phyloP scores from a whole-genome alignment of 805 yeast species.

The Ogataea paraovalis region DNA sequence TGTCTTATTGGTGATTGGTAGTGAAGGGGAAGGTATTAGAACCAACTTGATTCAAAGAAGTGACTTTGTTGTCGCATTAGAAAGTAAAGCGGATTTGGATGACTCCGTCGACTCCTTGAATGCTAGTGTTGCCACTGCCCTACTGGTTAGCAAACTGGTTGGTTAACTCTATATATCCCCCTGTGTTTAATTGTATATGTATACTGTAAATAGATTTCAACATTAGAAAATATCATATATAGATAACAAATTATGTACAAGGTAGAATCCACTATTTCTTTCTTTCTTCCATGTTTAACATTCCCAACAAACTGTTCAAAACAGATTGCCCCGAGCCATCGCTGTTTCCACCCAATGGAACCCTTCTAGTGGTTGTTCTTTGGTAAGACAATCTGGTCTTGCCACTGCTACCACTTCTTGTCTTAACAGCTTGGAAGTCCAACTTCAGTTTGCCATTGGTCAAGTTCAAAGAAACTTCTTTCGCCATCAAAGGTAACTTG shows the following conservation, averaged over 20 bases:
- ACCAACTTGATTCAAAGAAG: constrained; percentile 57
- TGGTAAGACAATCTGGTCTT: constrained; percentile 10
- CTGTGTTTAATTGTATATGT: too few species aligned
- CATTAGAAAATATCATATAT: not conserved
- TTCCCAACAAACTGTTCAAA: constrained; percentile 20
- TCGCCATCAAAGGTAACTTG: constrained; percentile 26
- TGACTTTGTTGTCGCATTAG: constrained; percentile 45
- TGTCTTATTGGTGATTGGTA: constrained; percentile 70
- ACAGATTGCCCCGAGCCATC: constrained; percentile 16
- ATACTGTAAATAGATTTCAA: not conserved
- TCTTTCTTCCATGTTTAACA: constrained; percentile 19
- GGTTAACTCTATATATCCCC: not conserved
- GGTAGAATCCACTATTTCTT: constrained; percentile 5
- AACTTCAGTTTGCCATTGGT: constrained; percentile 20
- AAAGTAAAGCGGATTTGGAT: constrained; percentile 22
- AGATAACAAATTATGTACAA: not conserved
- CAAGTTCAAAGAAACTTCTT: constrained; percentile 23
- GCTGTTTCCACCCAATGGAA: constrained; percentile 19
- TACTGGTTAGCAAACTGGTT: constrained; percentile 41
- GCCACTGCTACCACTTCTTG: constrained; percentile 5
- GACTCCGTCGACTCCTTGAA: constrained; percentile 70
- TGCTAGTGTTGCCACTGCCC: constrained; percentile 85
- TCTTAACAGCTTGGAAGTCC: constrained; percentile 24
- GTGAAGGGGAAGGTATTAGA: constrained; percentile 82
- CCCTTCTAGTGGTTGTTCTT: constrained; percentile 17